Evolutionary conservation across 768 basidiomycete genomes (phyloP), one percentile per base, ranked within the genome.

Genomic region (Tulasnella sp.): DNA sequence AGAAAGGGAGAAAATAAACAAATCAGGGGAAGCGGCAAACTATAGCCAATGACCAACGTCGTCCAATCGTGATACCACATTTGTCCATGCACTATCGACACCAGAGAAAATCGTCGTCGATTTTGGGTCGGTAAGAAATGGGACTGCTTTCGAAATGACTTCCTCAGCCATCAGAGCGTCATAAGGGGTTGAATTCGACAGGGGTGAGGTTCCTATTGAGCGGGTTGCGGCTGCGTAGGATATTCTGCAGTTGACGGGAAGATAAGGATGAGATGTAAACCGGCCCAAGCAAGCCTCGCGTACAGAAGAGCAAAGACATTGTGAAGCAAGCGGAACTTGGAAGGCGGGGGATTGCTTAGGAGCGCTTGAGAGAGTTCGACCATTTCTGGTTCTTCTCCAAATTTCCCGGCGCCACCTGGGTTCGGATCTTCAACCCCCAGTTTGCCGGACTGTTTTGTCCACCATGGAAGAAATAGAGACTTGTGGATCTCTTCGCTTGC

Each of bases 231-330:
- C 94, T 2, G 90, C 87, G 83, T 95, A 96, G 12, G 91, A 88
- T 74, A 94, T 85, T 76, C 94, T 75, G 36, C 71, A 14, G 7
- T 68, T 77, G 52, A 62, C 3, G n/a, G 18, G 76, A n/a, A 38
- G 58, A 31, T 94, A 78, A 62, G 52, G 7, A 72, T 42, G 31
- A 5, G n/a, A 62, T 3, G n/a, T 39, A 8, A 6, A 24, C 24
- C 19, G n/a, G n/a, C 27, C 6, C 72, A 80, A 12, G 56, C 36
- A 27, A 39, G 31, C 8, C 6, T 40, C 39, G 87, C 93, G 71
- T 83, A 95, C 94, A 89, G 88, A 36, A 94, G 84, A 10, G 91
- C 90, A 52, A 88, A 88, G 39, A 94, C 85, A 80, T 96, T 96
- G 82, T 92, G 94, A 1, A 92, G 82, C 19, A 95, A 85, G 0